These are phyloP conservation scores for Marchantia polymorpha DNA, from an alignment of 225 moss, liverwort and hornwort genomes.

Conservation along the genomic window DNA sequence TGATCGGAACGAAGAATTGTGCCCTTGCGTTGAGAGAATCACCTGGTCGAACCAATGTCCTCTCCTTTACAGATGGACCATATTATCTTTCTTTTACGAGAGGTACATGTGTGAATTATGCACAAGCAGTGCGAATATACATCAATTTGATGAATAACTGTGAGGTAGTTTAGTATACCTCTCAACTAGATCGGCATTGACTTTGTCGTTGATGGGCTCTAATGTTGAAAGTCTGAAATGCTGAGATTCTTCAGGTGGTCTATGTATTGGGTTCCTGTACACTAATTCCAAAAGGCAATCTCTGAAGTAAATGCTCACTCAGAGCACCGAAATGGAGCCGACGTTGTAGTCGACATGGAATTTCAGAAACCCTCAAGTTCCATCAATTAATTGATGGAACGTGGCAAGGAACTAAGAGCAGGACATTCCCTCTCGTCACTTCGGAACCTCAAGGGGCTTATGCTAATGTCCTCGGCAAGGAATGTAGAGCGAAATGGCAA, in stretches of 20 bases:
- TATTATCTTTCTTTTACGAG: neutral
- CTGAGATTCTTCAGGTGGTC: neutral
- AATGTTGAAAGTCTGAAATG: too few relatives aligned
- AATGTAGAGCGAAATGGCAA: neutral
- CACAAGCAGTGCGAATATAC: slow-evolving; percentile 1
- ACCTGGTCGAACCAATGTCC: neutral
- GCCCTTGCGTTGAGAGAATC: too few relatives aligned
- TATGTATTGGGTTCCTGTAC: neutral
- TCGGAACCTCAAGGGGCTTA: too few relatives aligned
- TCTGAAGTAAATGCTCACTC: neutral
- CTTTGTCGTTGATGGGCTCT: too few relatives aligned
- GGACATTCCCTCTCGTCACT: neutral
- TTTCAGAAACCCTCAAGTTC: neutral
- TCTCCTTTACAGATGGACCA: neutral
- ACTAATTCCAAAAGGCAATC: neutral
- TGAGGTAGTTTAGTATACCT: too few relatives aligned
- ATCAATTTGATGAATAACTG: neutral
- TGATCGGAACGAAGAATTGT: too few relatives aligned
- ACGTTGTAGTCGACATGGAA: neutral
- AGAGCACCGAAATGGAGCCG: neutral
- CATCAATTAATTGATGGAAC: neutral
- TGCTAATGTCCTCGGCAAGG: neutral
- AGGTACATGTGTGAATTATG: neutral
- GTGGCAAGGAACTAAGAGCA: neutral
- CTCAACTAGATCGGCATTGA: too few relatives aligned